Percentiles rank a stretch among this genome's conserved stretches.
Evolutionary conservation across 495 filamentous ascomycete species (phyloP).

Genomic region (Penicillium goetzii): DNA sequence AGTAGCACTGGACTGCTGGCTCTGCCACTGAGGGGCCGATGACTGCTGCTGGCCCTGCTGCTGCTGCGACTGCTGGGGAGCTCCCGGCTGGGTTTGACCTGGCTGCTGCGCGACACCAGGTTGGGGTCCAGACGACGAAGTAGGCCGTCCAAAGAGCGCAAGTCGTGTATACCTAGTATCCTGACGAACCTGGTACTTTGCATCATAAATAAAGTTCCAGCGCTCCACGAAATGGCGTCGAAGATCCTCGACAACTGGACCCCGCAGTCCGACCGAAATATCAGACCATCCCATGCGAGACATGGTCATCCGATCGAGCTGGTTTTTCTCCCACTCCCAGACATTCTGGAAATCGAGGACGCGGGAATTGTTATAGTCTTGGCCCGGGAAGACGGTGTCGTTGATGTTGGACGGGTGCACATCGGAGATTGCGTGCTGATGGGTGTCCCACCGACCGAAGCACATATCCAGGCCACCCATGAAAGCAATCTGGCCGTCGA

Average conservation of each 20-base stretch:
- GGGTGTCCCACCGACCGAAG: conserved; percentile 67
- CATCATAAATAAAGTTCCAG: conserved; percentile 91
- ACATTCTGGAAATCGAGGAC: conserved; percentile 89
- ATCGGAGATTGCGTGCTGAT: conserved; percentile 82
- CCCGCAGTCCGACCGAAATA: conserved; percentile 78
- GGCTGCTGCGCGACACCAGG: conserved; percentile 27
- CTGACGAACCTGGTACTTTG: conserved; percentile 75
- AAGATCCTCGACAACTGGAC: conserved; percentile 78
- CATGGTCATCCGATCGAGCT: conserved; percentile 76
- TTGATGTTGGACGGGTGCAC: conserved; percentile 78
- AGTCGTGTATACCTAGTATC: conserved; percentile 64
- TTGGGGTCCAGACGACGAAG: conserved; percentile 26
- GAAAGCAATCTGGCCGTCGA: conserved; percentile 82
- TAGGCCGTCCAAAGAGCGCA: conserved; percentile 40
- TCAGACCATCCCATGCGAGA: conserved; percentile 96
- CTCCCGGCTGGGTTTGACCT: not conserved
- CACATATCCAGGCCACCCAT: conserved; percentile 77
- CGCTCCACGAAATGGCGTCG: conserved; percentile 79
- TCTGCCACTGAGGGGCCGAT: conserved; percentile 6
- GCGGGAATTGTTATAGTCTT: conserved; percentile 93
- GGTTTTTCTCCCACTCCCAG: conserved; percentile 80
- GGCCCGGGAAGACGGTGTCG: conserved; percentile 79
- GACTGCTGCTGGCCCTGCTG: conserved; percentile 18
- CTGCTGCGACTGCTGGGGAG: conserved; percentile 10
- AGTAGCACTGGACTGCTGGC: not conserved